Conservation (phyloP, 2,329 filamentous ascomycete genomes). For the Macrophomina pseudophaseolina region DNA sequence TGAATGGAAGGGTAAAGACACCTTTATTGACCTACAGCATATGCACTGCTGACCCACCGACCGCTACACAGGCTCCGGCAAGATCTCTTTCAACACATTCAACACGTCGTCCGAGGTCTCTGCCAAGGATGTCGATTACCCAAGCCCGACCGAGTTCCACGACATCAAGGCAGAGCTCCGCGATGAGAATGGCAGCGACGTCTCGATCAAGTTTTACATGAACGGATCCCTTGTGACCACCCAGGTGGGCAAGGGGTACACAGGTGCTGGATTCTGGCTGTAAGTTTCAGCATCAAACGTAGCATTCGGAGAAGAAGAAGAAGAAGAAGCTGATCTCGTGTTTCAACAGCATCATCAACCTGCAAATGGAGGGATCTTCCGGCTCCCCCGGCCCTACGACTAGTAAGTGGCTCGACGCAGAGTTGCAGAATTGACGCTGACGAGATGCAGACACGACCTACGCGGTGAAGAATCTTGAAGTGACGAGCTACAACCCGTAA, state of each 20-base stretch:
- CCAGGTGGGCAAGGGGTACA: conserved; percentile 57
- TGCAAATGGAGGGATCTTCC: conserved; percentile 42
- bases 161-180: conserved; percentile 57
- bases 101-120: conserved; percentile 55
- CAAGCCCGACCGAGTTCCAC: conserved; percentile 55
- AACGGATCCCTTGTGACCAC: conserved; percentile 56
- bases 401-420: not conserved
- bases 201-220: conserved; percentile 61
- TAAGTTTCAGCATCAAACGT: conserved; percentile 22
- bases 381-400: conserved; percentile 13
- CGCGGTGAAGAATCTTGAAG: conserved; percentile 34
- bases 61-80: conserved; percentile 42
- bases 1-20: conserved; percentile 61
- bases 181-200: conserved; percentile 58
- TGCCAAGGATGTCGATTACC: conserved; percentile 56
- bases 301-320: not conserved
- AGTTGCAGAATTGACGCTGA: conserved; percentile 32
- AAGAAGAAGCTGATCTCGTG: not conserved
- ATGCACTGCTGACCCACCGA: not conserved
- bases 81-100: conserved; percentile 63
- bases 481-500: conserved; percentile 28
- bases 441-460: conserved; percentile 32
- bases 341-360: conserved; percentile 36
- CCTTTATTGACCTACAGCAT: too few species aligned
- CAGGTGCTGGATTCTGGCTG: conserved; percentile 46